Conservation (phyloP, 805 yeast species). For the Clavispora carvajalis region DNA sequence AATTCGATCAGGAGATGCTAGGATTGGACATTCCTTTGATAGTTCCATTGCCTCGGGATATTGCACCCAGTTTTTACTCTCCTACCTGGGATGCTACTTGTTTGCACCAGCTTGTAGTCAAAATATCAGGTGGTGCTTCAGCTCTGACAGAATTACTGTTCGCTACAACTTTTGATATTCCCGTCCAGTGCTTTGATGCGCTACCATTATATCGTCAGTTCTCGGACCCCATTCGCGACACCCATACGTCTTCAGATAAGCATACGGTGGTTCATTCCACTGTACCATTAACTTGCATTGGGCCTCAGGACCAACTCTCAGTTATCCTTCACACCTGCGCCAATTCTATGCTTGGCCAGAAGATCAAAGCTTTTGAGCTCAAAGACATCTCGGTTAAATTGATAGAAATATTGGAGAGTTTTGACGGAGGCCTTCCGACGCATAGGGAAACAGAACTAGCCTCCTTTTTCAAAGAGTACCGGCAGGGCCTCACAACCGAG, state of each 20-base stretch:
- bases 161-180: slow-evolving; percentile 41
- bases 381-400: slow-evolving; percentile 45
- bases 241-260: slow-evolving; percentile 42
- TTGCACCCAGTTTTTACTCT: slow-evolving; percentile 48
- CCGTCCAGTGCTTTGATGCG: slow-evolving; percentile 51
- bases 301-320: slow-evolving; percentile 48
- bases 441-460: slow-evolving; percentile 40
- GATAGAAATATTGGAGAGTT: slow-evolving; percentile 49
- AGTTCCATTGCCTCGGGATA: slow-evolving; percentile 49
- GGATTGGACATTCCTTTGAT: slow-evolving; percentile 59
- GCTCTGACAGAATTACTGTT: slow-evolving; percentile 26
- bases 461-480: slow-evolving; percentile 25
- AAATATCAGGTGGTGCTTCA: slow-evolving; percentile 26
- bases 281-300: slow-evolving; percentile 51
- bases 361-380: slow-evolving; percentile 31
- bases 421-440: slow-evolving; percentile 47
- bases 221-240: slow-evolving; percentile 46
- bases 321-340: slow-evolving; percentile 38
- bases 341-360: slow-evolving; percentile 27
- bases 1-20: slow-evolving; percentile 35
- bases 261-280: slow-evolving; percentile 42
- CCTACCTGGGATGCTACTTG: slow-evolving; percentile 45
- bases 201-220: slow-evolving; percentile 53
- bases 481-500: slow-evolving; percentile 19
- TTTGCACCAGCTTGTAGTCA: slow-evolving; percentile 40